These are phyloP conservation scores for Yamadazyma endophytica DNA, from an alignment of 805 yeast genomes.

Conservation along the genomic window DNA sequence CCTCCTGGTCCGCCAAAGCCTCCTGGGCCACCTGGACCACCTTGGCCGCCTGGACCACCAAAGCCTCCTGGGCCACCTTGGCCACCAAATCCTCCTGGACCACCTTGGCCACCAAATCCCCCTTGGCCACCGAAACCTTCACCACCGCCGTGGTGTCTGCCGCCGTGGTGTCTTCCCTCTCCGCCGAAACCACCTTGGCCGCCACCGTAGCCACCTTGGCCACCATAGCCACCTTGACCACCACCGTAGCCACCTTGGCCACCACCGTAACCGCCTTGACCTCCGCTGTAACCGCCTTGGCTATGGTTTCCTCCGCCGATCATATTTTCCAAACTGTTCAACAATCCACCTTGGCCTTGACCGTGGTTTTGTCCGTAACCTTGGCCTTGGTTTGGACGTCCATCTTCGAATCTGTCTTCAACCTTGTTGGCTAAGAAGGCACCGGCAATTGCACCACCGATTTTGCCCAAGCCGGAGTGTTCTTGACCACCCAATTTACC, in stretches of 20 bases:
- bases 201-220: constrained; percentile 12
- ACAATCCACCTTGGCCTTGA: constrained; percentile 5
- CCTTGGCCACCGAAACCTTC: not conserved
- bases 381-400: constrained; percentile 14
- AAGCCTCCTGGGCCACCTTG: constrained; percentile 15
- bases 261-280: constrained; percentile 8
- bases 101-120: constrained; percentile 8
- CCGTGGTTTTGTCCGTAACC: constrained; percentile 8
- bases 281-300: constrained; percentile 12
- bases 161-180: no score
- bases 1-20: constrained; percentile 14
- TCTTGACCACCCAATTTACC: constrained; percentile 31
- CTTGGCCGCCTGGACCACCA: constrained; percentile 6
- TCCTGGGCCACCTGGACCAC: constrained; percentile 5
- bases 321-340: constrained; percentile 7
- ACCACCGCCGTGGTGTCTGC: constrained; percentile 3
- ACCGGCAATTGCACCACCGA: constrained; percentile 54
- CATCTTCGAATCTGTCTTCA: constrained; percentile 32
- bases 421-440: constrained; percentile 51
- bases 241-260: constrained; percentile 7
- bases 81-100: constrained; percentile 16
- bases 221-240: constrained; percentile 12
- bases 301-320: constrained; percentile 3
- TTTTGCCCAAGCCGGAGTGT: constrained; percentile 36
- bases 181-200: constrained; percentile 14